phyloP scores from a whole-genome alignment of 116 monocot species.

The Thalassia testudinum region DNA sequence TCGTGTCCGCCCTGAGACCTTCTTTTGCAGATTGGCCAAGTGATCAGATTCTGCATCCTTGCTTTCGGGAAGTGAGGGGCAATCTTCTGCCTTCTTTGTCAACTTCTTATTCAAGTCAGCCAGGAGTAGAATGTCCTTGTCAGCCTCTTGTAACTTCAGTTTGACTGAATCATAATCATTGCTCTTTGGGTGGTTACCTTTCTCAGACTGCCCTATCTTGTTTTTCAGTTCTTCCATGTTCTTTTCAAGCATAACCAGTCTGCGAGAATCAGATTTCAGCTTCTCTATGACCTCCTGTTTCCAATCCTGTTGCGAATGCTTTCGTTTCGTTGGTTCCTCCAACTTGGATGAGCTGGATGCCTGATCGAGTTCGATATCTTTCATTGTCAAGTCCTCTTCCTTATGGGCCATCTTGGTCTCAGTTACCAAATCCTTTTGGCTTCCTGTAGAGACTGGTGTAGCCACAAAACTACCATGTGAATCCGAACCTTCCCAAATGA shows the following conservation, averaged over 20 bases:
- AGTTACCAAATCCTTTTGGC: background rate
- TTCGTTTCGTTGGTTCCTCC: constrained; percentile 15
- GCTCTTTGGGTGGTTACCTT: constrained; percentile 16
- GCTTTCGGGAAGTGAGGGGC: background rate
- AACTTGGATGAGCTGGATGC: constrained; percentile 22
- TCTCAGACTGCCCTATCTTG: constrained; percentile 34
- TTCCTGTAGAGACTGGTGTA: background rate
- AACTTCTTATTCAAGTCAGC: constrained; percentile 25
- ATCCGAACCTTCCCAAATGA: background rate
- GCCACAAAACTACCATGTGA: background rate
- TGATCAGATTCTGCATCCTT: background rate
- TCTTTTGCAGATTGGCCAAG: background rate
- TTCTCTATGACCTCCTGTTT: constrained; percentile 28
- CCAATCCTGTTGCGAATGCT: constrained; percentile 26
- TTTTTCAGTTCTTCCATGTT: constrained; percentile 30
- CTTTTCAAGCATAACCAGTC: constrained; percentile 27
- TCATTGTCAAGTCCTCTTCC: constrained; percentile 35
- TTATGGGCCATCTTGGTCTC: background rate
- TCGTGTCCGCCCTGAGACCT: constrained; percentile 22
- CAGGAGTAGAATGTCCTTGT: constrained; percentile 25
- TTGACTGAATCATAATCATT: constrained; percentile 26
- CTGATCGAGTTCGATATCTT: constrained; percentile 85
- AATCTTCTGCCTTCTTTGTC: constrained; percentile 31
- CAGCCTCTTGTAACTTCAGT: constrained; percentile 36
- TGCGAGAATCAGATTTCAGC: constrained; percentile 40